Percentiles rank a stretch among this genome's conserved stretches.
Evolutionary conservation across 2,329 filamentous ascomycete genomes (phyloP).

Genomic region (Cladosporium cucumerinum): DNA sequence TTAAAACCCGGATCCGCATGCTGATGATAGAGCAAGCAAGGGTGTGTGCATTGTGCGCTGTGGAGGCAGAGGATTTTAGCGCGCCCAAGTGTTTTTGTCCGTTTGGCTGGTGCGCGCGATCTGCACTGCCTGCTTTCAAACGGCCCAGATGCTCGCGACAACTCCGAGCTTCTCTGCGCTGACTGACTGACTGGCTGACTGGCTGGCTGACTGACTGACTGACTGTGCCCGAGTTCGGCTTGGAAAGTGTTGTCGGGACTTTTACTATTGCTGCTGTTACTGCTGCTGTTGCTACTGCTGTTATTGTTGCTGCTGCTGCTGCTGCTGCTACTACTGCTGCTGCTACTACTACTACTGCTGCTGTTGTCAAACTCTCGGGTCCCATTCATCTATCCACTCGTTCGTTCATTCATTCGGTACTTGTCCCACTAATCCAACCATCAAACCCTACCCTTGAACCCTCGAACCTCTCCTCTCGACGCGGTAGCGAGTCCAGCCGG

Average conservation of each 20-base stretch:
- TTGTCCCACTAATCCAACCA: background rate
- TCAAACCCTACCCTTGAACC: background rate
- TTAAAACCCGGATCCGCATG: background rate
- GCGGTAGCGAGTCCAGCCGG: background rate
- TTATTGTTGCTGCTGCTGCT: too few species aligned
- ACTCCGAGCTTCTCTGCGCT: background rate
- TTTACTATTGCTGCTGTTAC: background rate
- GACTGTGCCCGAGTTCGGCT: background rate
- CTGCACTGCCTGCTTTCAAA: background rate
- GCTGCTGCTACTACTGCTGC: background rate
- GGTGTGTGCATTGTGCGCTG: background rate
- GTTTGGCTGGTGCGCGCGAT: background rate
- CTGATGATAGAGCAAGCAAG: background rate
- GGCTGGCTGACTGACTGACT: background rate
- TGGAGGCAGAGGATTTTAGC: background rate
- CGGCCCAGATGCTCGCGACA: background rate
- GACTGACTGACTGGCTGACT: background rate
- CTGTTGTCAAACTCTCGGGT: background rate
- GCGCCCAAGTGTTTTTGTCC: background rate
- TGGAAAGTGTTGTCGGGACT: background rate
- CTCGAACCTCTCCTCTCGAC: background rate
- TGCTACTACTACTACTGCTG: too few species aligned
- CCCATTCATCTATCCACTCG: too few species aligned
- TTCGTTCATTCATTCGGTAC: background rate
- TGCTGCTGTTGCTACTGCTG: background rate